Percentiles rank a stretch among this genome's conserved stretches.
phyloP scores from a whole-genome alignment of 2,329 filamentous ascomycete genomes.

The Trichophyton benhamiae region DNA sequence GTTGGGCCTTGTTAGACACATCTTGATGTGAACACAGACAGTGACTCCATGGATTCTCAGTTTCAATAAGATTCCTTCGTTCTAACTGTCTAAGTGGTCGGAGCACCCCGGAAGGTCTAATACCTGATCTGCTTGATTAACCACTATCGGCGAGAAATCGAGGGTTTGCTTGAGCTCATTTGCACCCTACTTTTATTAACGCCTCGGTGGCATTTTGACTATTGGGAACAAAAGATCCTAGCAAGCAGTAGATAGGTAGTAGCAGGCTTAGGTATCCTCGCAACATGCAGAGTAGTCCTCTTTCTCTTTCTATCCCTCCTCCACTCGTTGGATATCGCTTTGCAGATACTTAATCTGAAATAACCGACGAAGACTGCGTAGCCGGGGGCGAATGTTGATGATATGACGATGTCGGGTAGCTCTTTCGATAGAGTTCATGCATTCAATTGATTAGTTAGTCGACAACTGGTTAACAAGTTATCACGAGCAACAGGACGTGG shows the following conservation, averaged over 20 bases:
- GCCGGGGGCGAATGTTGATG: neutral
- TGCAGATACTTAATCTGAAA: neutral
- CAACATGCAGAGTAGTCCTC: neutral
- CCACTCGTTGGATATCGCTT: too few relatives aligned
- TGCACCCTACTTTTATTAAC: neutral
- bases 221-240: neutral
- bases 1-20: too few relatives aligned
- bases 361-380: neutral
- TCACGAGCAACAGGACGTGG: too few relatives aligned
- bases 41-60: too few relatives aligned
- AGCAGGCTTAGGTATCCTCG: neutral
- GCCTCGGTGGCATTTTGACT: neutral
- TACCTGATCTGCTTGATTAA: neutral
- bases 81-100: too few relatives aligned
- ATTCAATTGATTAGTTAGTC: too few relatives aligned
- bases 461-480: too few relatives aligned
- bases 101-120: too few relatives aligned
- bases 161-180: neutral
- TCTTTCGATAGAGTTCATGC: neutral
- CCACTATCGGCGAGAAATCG: neutral
- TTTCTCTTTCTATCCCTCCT: too few relatives aligned
- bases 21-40: too few relatives aligned
- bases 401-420: neutral
- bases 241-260: neutral
- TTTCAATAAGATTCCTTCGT: too few relatives aligned